Conservation (phyloP, 2,329 filamentous ascomycete species). For the Ramularia endophylla region DNA sequence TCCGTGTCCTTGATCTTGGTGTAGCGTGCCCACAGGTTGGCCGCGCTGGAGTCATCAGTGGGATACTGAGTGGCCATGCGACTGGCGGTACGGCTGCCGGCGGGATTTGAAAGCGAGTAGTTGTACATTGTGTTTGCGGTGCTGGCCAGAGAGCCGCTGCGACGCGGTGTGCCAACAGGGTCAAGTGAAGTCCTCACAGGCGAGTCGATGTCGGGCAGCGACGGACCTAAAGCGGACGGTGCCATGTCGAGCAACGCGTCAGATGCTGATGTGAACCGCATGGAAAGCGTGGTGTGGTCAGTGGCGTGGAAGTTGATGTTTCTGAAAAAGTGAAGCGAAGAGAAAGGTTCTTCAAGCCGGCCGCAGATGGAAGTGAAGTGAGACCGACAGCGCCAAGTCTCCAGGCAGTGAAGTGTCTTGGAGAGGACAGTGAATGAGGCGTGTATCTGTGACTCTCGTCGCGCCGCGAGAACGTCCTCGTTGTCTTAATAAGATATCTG, state of each 20-base stretch:
- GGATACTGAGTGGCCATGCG: conserved; percentile 1
- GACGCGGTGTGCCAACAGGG: conserved; percentile 20
- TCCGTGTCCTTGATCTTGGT: conserved; percentile 29
- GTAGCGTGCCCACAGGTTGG: conserved; percentile 27
- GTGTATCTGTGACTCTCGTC: too few species aligned
- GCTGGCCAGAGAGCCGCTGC: conserved; percentile 11
- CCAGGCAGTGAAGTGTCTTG: background rate
- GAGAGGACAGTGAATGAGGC: background rate
- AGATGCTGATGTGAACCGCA: background rate
- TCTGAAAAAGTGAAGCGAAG: too few species aligned
- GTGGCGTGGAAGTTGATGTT: background rate
- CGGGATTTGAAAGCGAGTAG: conserved; percentile 1
- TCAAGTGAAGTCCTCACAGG: conserved; percentile 12
- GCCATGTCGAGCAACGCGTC: conserved; percentile 5
- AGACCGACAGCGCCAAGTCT: too few species aligned
- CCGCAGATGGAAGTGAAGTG: background rate
- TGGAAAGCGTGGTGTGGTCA: background rate
- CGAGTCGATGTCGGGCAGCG: conserved; percentile 13
- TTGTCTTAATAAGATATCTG: too few species aligned
- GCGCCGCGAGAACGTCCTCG: too few species aligned
- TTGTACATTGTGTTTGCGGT: conserved; percentile 3
- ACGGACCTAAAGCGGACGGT: conserved; percentile 11
- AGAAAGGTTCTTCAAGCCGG: too few species aligned
- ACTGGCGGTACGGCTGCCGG: conserved; percentile 7
- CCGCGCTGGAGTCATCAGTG: conserved; percentile 3